Evolutionary conservation across 768 basidiomycete genomes (phyloP).

Genomic region (Lactarius evosmus): DNA sequence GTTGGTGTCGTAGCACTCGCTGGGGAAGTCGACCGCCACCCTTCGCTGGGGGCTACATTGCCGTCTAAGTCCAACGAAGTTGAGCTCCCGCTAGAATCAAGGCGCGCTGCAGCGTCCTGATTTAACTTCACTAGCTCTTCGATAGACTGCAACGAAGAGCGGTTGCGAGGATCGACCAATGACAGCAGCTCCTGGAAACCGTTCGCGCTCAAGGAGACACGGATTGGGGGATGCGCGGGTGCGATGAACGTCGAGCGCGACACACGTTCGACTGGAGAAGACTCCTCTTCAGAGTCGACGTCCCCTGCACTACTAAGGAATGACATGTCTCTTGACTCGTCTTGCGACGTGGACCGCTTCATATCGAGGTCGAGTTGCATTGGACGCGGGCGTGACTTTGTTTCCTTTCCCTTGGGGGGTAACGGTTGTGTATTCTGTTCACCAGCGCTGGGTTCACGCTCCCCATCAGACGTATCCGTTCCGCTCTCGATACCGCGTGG

Average conservation of each 20-base stretch:
- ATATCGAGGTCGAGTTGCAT: slow-evolving; percentile 36
- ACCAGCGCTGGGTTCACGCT: slow-evolving; percentile 41
- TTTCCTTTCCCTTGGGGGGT: slow-evolving; percentile 10
- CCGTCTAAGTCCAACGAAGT: slow-evolving; percentile 18
- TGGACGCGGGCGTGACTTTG: slow-evolving; percentile 19
- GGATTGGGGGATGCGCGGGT: slow-evolving; percentile 84
- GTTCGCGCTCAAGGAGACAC: slow-evolving; percentile 79
- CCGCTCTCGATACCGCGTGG: slow-evolving; percentile 72
- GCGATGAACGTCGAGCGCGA: slow-evolving; percentile 78
- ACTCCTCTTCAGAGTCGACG: slow-evolving; percentile 41
- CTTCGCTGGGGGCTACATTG: slow-evolving; percentile 3
- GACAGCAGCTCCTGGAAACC: slow-evolving; percentile 78
- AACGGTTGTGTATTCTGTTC: slow-evolving; percentile 16
- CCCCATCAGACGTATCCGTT: slow-evolving; percentile 61
- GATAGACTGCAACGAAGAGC: slow-evolving; percentile 39
- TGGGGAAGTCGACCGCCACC: slow-evolving; percentile 28
- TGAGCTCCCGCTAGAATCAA: slow-evolving; percentile 18
- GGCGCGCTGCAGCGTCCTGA: slow-evolving; percentile 6
- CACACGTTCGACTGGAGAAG: slow-evolving; percentile 61
- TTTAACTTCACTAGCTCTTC: slow-evolving; percentile 46
- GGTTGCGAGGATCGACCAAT: slow-evolving; percentile 45
- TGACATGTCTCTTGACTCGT: slow-evolving; percentile 29
- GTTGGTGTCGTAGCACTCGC: slow-evolving; percentile 30
- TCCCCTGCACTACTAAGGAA: slow-evolving; percentile 29
- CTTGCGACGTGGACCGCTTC: slow-evolving; percentile 27